Base-by-base conservation (phyloP, 106 monocot genomes). In the Hemerocallis citrina region DNA sequence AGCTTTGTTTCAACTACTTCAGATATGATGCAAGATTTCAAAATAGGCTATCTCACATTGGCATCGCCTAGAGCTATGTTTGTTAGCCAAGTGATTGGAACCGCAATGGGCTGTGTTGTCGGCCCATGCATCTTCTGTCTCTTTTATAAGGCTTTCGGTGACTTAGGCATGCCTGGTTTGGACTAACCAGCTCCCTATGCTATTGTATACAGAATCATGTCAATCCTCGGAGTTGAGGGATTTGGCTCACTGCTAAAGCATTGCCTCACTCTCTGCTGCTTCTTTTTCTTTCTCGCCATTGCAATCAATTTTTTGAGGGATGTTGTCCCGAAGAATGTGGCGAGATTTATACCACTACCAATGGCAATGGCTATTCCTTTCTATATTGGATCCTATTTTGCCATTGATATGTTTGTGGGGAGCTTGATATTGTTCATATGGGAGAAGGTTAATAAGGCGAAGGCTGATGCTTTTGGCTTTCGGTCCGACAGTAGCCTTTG, bases 51-150 rank as follows among this genome's bases (percentile, higher is more conserved):
- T 50, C 51, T 83, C 33, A 83, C 83, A 1, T 59, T 83, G 10
- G 71, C 84, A 10, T 84, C 84, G 11, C 84, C 84, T 6, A 62
- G 59, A 13, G 76, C 84, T 48, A 85, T 85, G 84, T 85, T 85
- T 27, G 27, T 85, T 27, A 79, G 84, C 68, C 84, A 84, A 43
- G 65, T 74, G n/a, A 66, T 77, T 7, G 83, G 83, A 45, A 78
- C 83, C 7, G 66, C 74, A 20, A 78, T 81, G 74, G 80, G 78
- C 0, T 84, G 84, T 31, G 60, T 84, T 0, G 45, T 84, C 30
- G 63, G 68, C n/a, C 84, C 84, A 0, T 61, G 67, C 6, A 67
- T 79, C 40, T 84, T 84, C 72, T 84, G 84, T 79, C 41, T 84
- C 29, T 75, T 84, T 57, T 80, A 68, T 69, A 79, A 80, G 59